Evolutionary conservation across 331 rosid genomes (phyloP).

Genomic region (Pyracantha coccinea): DNA sequence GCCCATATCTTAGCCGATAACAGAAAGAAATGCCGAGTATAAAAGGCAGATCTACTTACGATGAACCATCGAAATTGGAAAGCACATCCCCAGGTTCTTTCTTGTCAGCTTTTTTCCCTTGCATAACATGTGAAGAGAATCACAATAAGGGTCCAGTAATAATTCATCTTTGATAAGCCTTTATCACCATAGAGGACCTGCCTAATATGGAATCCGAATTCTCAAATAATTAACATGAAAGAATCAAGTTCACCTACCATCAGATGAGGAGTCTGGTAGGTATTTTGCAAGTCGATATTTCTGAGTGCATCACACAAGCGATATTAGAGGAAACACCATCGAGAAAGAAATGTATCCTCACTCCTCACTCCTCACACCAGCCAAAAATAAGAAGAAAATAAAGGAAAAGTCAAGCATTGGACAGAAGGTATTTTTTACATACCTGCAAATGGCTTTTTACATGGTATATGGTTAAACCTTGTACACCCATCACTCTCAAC

Average conservation of each 20-base stretch:
- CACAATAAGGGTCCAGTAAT: background rate
- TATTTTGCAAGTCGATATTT: constrained; percentile 97
- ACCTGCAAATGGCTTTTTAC: constrained; percentile 99
- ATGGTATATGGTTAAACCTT: constrained; percentile 94
- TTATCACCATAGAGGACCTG: constrained; percentile 2
- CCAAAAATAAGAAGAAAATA: background rate
- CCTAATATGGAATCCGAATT: background rate
- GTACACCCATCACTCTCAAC: constrained; percentile 96
- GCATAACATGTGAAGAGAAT: constrained; percentile 34
- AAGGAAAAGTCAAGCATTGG: background rate
- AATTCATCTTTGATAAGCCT: background rate
- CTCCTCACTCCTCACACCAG: background rate
- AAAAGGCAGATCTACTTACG: constrained; percentile 58
- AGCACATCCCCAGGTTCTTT: constrained; percentile 76
- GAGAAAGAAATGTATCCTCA: constrained; percentile 6
- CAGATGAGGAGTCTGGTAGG: constrained; percentile 77
- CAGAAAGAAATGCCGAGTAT: background rate
- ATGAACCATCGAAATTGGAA: constrained; percentile 73
- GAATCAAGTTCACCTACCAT: constrained; percentile 54
- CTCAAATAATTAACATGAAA: constrained; percentile 6
- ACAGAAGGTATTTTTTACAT: background rate
- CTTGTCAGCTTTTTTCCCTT: constrained; percentile 85
- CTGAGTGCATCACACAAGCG: constrained; percentile 41
- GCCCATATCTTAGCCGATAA: constrained; percentile 5
- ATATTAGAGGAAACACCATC: constrained; percentile 9